Evolutionary conservation across 768 basidiomycete genomes (phyloP).

Genomic region (Gyrodon lividus): DNA sequence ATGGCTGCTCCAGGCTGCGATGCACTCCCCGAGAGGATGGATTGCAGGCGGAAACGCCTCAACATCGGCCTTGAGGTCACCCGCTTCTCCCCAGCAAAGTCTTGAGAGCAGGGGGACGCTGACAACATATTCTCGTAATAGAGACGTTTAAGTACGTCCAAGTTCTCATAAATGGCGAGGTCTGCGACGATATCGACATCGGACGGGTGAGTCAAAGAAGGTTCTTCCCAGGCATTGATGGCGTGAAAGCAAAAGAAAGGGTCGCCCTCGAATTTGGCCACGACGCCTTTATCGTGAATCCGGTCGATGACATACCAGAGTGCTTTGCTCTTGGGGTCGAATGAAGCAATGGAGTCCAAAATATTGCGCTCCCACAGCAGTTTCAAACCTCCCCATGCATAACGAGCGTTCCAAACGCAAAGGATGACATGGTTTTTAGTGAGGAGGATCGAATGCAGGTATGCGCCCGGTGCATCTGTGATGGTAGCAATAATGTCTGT

Average conservation of each 20-base stretch:
- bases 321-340: conserved; percentile 12
- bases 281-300: conserved; percentile 19
- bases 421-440: conserved; percentile 28
- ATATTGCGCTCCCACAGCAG: conserved; percentile 21
- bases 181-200: conserved; percentile 24
- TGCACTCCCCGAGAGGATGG: not conserved
- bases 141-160: conserved; percentile 20
- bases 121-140: conserved; percentile 20
- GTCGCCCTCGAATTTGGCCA: conserved; percentile 24
- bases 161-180: conserved; percentile 21
- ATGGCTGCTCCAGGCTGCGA: not conserved
- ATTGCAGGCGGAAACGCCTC: conserved; percentile 20
- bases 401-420: conserved; percentile 25
- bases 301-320: conserved; percentile 33
- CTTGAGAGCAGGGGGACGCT: not conserved
- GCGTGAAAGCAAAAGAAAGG: conserved; percentile 33
- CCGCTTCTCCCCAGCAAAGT: not conserved
- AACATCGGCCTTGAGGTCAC: not conserved
- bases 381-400: conserved; percentile 2
- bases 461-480: conserved; percentile 28
- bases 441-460: conserved; percentile 31
- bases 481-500: conserved; percentile 25
- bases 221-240: conserved; percentile 29
- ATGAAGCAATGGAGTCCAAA: conserved; percentile 16
- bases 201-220: conserved; percentile 5